phyloP scores from a whole-genome alignment of 1,139 yeast genomes.

The Kodamaea ohmeri region DNA sequence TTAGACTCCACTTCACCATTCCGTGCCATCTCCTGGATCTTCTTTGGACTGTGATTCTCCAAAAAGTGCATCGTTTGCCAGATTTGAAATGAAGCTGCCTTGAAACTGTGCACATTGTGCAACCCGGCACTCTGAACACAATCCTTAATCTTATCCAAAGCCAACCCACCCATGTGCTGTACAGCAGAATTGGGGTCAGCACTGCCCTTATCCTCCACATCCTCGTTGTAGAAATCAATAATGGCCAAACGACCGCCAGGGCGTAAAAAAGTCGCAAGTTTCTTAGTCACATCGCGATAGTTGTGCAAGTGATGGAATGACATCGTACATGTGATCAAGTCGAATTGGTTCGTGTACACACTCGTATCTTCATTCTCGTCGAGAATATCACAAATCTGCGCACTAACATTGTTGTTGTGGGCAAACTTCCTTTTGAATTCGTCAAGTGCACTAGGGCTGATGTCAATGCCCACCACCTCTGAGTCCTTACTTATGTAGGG shows the following conservation, averaged over 20 bases:
- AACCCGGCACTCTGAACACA: conserved; percentile 27
- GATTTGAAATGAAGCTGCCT: conserved; percentile 20
- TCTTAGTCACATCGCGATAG: conserved; percentile 29
- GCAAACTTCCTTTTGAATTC: conserved; percentile 16
- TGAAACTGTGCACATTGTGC: conserved; percentile 22
- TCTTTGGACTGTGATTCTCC: conserved; percentile 23
- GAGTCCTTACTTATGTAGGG: conserved; percentile 24
- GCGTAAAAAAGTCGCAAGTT: conserved; percentile 31
- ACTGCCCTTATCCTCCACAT: conserved; percentile 20
- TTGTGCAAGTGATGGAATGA: conserved; percentile 42
- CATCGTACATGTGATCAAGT: conserved; percentile 35
- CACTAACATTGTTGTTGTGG: conserved; percentile 12
- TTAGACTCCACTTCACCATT: conserved; percentile 18
- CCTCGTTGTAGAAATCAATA: conserved; percentile 37
- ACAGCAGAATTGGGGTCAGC: background rate
- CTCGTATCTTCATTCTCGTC: conserved; percentile 20
- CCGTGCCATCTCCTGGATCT: conserved; percentile 16
- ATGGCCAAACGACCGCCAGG: conserved; percentile 36
- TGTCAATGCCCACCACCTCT: conserved; percentile 37
- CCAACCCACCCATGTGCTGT: conserved; percentile 31
- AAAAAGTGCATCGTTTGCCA: conserved; percentile 29
- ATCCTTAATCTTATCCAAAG: conserved; percentile 21
- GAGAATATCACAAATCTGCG: conserved; percentile 29
- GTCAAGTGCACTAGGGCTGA: conserved; percentile 29
- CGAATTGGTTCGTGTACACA: conserved; percentile 25